These are phyloP conservation scores for Lasiodiplodia hormozganensis DNA, from an alignment of 2,329 filamentous ascomycete species.

Conservation along the genomic window DNA sequence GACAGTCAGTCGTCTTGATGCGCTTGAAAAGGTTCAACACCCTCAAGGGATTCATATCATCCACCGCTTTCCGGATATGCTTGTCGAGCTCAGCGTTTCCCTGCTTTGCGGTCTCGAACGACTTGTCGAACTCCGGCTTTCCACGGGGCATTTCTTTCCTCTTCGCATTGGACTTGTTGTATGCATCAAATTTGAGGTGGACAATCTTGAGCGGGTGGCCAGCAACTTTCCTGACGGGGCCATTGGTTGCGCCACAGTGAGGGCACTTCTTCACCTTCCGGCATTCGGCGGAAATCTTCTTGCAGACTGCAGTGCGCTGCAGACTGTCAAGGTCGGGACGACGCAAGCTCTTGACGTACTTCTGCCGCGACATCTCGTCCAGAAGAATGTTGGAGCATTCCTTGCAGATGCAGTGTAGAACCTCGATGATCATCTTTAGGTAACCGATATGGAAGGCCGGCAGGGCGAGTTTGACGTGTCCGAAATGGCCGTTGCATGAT, in stretches of 20 bases:
- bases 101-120: conserved; percentile 80
- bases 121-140: conserved; percentile 85
- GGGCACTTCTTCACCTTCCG: conserved; percentile 84
- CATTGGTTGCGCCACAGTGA: conserved; percentile 82
- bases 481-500: conserved; percentile 93
- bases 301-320: conserved; percentile 80
- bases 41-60: conserved; percentile 88
- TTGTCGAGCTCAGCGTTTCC: conserved; percentile 85
- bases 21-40: conserved; percentile 91
- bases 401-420: conserved; percentile 95
- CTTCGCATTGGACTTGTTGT: conserved; percentile 84
- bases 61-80: conserved; percentile 88
- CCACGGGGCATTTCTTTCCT: conserved; percentile 83
- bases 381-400: conserved; percentile 86
- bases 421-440: conserved; percentile 88
- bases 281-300: conserved; percentile 88
- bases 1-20: conserved; percentile 84
- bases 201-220: conserved; percentile 84
- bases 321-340: conserved; percentile 86
- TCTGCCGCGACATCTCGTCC: conserved; percentile 77
- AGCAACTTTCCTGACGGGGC: conserved; percentile 88
- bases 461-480: conserved; percentile 86
- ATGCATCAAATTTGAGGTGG: conserved; percentile 90
- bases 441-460: conserved; percentile 97
- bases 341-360: conserved; percentile 80